Evolutionary conservation across 352 stramenopile genomes (phyloP), one percentile per base, ranked within the genome.

Genomic region (Pythium aristosporum): DNA sequence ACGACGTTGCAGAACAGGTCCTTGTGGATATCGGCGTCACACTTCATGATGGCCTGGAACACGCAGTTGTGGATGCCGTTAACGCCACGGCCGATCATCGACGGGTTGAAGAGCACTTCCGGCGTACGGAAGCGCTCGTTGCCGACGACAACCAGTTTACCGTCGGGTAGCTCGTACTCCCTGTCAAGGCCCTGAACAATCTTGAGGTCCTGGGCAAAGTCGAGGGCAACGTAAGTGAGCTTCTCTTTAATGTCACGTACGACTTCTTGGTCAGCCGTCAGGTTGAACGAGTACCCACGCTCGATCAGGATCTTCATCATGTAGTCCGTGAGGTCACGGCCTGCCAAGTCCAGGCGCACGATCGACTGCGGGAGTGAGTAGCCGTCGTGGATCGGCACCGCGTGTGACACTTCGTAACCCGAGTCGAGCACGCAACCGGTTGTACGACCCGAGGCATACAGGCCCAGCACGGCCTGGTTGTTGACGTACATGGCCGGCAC

Each of bases 31-130:
- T 99, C 97, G 68, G 98, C 87, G 74, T 99, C 96, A 74, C 91
- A 98, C 79, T 97, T 98, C 88, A 98, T 98, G 69, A 99, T 98
- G 42, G 92, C 88, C 61, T 97, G 83, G 56, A 94, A 85, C 32
- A 93, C 72, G 70, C 85, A 92, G 57, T 93, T 86, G 67, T 94
- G 90, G 32, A 97, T 55, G 58, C 69, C 72, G n/a, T 61, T 66
- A 48, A 71, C 69, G 68, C 89, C 82, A 41, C 79, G 80, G 39
- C 85, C 82, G 53, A 91, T 79, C 49, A 86, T 59, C 15, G 71
- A 74, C 8, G 83, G 82, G n/a, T 81, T 66, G 60, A 91, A 90
- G 39, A 91, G 74, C 28, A 80, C 74, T 68, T 90, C 82, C n/a
- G 82, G 78, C 23, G 76, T 73, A 23, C 78, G 71, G 62, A 88